Conservation (phyloP, 805 yeast species). For the Blastobotrys terrestris region DNA sequence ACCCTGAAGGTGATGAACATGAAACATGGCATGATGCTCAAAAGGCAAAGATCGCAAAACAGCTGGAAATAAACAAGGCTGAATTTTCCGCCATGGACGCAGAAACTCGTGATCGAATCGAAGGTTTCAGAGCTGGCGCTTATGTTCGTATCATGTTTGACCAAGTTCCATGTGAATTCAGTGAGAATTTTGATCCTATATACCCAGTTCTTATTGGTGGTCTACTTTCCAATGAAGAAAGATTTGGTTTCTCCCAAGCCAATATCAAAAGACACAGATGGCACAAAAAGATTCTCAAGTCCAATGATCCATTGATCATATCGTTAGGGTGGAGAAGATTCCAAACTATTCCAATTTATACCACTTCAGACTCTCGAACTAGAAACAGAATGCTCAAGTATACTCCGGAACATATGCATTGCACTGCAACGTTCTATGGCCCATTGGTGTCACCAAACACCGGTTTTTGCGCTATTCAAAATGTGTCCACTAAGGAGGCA, state of each 20-base stretch:
- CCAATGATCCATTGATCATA: constrained; percentile 90
- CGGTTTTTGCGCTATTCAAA: constrained; percentile 91
- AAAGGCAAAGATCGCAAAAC: constrained; percentile 95
- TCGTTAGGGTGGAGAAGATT: constrained; percentile 98
- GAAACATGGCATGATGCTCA: constrained; percentile 98
- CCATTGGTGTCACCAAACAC: constrained; percentile 97
- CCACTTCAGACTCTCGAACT: constrained; percentile 95
- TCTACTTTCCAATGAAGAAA: constrained; percentile 77
- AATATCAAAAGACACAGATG: constrained; percentile 97
- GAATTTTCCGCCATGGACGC: constrained; percentile 59
- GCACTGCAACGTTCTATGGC: constrained; percentile 93
- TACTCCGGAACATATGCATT: constrained; percentile 96
- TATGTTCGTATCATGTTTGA: constrained; percentile 87
- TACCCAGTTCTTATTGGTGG: constrained; percentile 91
- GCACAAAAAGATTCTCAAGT: constrained; percentile 93
- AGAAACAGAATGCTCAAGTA: constrained; percentile 96
- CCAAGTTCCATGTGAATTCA: constrained; percentile 79
- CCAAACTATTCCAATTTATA: constrained; percentile 91
- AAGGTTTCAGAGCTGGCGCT: constrained; percentile 90
- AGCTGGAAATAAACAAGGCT: constrained; percentile 84
- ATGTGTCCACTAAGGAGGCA: constrained; percentile 75
- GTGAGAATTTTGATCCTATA: constrained; percentile 77
- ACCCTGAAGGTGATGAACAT: constrained; percentile 61
- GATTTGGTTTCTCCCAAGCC: constrained; percentile 89
- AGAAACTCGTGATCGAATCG: constrained; percentile 72